These are phyloP conservation scores for Flaveria ramosissima DNA, from an alignment of 129 eudicot genomes.

Conservation along the genomic window DNA sequence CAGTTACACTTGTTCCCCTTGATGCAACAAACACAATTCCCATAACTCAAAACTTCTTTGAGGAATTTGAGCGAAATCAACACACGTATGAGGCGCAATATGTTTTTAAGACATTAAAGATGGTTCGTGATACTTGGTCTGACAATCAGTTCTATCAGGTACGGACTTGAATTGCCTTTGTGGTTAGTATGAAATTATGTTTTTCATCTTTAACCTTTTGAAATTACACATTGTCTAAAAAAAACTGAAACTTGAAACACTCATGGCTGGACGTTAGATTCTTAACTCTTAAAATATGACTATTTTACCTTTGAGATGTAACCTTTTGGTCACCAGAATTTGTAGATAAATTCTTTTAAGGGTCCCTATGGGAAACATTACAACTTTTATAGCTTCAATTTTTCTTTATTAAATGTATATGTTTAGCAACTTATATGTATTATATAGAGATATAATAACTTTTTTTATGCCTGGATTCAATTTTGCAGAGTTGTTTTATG, in stretches of 20 bases:
- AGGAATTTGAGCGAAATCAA: constrained; percentile 61
- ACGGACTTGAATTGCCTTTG: background rate
- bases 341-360: background rate
- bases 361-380: background rate
- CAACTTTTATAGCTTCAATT: background rate
- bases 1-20: constrained; percentile 76
- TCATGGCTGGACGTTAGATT: background rate
- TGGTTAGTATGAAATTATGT: background rate
- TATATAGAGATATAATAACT: background rate
- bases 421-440: background rate
- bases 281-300: background rate
- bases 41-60: constrained; percentile 49
- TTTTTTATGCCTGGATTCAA: background rate
- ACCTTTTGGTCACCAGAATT: background rate
- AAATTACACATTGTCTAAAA: background rate
- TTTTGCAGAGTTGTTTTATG: constrained; percentile 77
- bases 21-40: constrained; percentile 94
- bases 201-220: background rate
- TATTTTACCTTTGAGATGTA: background rate
- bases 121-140: constrained; percentile 68
- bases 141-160: constrained; percentile 60
- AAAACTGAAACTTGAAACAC: background rate
- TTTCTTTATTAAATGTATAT: background rate
- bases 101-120: constrained; percentile 61
- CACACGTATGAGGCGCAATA: constrained; percentile 80